These are phyloP conservation scores for Ophiostoma piceae DNA, from an alignment of 2,329 filamentous ascomycete genomes.

Conservation along the genomic window DNA sequence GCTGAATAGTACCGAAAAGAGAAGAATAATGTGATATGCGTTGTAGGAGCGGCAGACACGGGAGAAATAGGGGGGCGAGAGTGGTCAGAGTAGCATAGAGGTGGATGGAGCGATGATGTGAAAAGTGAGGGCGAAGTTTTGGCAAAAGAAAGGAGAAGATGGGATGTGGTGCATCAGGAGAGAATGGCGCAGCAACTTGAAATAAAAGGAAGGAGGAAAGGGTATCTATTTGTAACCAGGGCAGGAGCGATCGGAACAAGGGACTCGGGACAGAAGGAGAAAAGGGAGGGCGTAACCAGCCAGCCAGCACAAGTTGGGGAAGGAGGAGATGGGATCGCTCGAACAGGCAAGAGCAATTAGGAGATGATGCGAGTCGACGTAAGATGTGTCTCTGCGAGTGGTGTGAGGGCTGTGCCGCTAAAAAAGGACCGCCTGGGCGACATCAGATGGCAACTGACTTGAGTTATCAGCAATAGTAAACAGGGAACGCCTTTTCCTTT, in stretches of 20 bases:
- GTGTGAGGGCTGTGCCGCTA: constrained; percentile 9
- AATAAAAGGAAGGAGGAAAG: background rate
- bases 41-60: constrained; percentile 1
- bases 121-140: background rate
- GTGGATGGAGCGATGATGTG: background rate
- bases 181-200: background rate
- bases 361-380: constrained; percentile 8
- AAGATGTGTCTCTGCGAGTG: background rate
- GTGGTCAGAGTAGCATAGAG: background rate
- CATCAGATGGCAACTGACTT: background rate
- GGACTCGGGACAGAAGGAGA: background rate
- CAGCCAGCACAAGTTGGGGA: background rate
- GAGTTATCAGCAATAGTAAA: background rate
- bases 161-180: background rate
- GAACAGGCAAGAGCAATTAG: background rate
- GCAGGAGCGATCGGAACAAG: background rate
- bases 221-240: background rate
- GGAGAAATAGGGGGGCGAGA: background rate
- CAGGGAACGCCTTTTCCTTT: background rate
- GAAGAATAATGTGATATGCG: background rate
- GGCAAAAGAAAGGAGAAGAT: background rate
- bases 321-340: background rate
- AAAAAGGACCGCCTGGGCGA: constrained; percentile 14
- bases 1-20: background rate
- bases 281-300: background rate